Percentiles rank a stretch among this genome's conserved stretches.
These are phyloP conservation scores for Arthrobotrys conoides DNA, from an alignment of 2,329 filamentous ascomycete genomes.

Conservation along the genomic window DNA sequence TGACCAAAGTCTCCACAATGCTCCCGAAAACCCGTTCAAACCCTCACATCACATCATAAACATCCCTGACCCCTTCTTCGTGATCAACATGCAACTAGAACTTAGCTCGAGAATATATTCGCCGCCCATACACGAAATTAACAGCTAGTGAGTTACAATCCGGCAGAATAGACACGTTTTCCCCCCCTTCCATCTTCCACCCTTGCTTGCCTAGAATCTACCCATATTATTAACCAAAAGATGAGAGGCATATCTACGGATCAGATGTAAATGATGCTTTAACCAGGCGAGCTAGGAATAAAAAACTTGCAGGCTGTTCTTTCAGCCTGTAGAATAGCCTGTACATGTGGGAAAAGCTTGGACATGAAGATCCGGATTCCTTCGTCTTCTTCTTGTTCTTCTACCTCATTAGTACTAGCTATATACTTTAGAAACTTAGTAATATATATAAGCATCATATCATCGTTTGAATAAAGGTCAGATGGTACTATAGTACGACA, in stretches of 20 bases:
- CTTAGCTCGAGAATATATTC: background rate
- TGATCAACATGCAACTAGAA: conserved; percentile 1
- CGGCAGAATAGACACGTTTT: conserved; percentile 57
- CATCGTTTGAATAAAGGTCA: background rate
- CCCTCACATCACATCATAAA: conserved; percentile 5
- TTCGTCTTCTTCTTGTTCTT: background rate
- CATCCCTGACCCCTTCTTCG: conserved; percentile 11
- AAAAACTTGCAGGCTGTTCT: too few relatives aligned
- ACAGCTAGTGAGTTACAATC: conserved; percentile 1
- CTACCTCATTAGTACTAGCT: background rate
- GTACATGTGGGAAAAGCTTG: conserved; percentile 2
- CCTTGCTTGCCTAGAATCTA: too few relatives aligned
- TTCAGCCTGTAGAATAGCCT: background rate
- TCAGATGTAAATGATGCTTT: too few relatives aligned
- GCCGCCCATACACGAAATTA: conserved; percentile 16
- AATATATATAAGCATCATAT: background rate
- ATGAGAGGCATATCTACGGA: too few relatives aligned
- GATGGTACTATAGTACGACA: background rate
- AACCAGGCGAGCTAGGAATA: too few relatives aligned
- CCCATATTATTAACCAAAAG: too few relatives aligned
- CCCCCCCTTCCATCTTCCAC: too few relatives aligned
- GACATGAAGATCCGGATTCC: conserved; percentile 8
- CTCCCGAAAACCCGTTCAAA: conserved; percentile 22
- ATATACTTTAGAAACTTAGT: background rate
- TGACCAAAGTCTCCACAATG: conserved; percentile 15